Evolutionary conservation across 164 flowering plant species (phyloP), one percentile per base, ranked within the genome.

Genomic region (Magnolia officinalis): DNA sequence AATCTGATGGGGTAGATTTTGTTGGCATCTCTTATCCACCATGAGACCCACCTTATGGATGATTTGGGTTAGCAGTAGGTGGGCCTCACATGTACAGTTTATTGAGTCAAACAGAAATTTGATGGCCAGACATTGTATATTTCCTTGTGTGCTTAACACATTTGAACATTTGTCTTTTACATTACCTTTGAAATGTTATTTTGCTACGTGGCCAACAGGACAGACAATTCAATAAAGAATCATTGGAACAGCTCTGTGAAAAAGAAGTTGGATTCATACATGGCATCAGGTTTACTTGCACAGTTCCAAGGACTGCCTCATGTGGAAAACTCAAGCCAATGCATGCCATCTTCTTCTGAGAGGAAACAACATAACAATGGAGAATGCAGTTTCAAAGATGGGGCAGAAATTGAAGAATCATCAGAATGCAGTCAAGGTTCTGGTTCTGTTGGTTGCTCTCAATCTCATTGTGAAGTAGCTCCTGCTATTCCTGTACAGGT

Each of bases 231-330:
- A 26, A 95, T 95, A 76, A 95, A 95, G 84, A 95, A 95, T 81
- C 98, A 95, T 71, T 95, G 98, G 98, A 90, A 95, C 85, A 89
- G 95, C 82, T 95, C 98, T 66, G 96, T 95, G n/a, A 93, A 92
- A 78, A 95, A 95, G 91, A 95, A 92, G 84, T 49, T 93, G 81
- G 97, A 90, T 64, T 85, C 90, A 16, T 95, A 90, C 82, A 64
- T 86, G 81, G 88, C 92, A 18, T 90, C 98, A 55, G 99, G 97
- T 64, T 83, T 91, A 66, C 88, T 96, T 68, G 83, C 88, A 50
- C 94, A 94, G 83, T 86, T 83, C 51, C 86, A 79, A 77, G 87
- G 80, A 63, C 80, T 87, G 74, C 87, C 92, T 75, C 84, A 75
- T 81, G 85, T 81, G 71, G 82, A 81, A 76, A 80, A 77, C 63